Evolutionary conservation across 768 basidiomycete genomes (phyloP).

Genomic region (Mycena galopus): DNA sequence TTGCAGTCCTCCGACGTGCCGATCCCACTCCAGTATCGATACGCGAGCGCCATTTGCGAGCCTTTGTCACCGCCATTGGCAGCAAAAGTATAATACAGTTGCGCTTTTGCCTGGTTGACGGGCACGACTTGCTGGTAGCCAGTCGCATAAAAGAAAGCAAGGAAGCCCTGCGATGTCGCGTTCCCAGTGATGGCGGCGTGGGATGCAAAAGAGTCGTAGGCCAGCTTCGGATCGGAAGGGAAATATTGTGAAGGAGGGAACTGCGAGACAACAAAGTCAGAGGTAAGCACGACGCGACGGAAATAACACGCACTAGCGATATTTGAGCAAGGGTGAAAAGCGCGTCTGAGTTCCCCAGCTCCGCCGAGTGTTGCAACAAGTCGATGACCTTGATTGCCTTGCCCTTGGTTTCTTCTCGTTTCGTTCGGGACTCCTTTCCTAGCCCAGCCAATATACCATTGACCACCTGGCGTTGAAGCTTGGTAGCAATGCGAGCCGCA

Average conservation of each 20-base stretch:
- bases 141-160: constrained; percentile 92
- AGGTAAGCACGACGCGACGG: neutral
- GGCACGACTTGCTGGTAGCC: constrained; percentile 79
- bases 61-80: constrained; percentile 89
- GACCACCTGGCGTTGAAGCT: constrained; percentile 72
- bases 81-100: constrained; percentile 94
- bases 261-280: constrained; percentile 49
- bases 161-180: constrained; percentile 85
- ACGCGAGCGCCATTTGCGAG: constrained; percentile 93
- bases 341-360: constrained; percentile 82
- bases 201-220: constrained; percentile 70
- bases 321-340: constrained; percentile 75
- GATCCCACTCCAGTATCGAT: constrained; percentile 96
- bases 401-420: constrained; percentile 74
- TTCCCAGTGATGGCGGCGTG: constrained; percentile 84
- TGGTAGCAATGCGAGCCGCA: constrained; percentile 74
- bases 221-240: constrained; percentile 68
- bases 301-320: constrained; percentile 66
- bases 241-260: constrained; percentile 83
- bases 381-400: constrained; percentile 88
- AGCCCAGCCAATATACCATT: constrained; percentile 56
- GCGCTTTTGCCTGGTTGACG: constrained; percentile 83
- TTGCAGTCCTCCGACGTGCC: constrained; percentile 90
- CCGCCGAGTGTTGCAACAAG: constrained; percentile 83
- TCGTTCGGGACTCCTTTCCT: constrained; percentile 62